Evolutionary conservation across 805 yeast genomes (phyloP).

Genomic region (Barnettozyma californica): DNA sequence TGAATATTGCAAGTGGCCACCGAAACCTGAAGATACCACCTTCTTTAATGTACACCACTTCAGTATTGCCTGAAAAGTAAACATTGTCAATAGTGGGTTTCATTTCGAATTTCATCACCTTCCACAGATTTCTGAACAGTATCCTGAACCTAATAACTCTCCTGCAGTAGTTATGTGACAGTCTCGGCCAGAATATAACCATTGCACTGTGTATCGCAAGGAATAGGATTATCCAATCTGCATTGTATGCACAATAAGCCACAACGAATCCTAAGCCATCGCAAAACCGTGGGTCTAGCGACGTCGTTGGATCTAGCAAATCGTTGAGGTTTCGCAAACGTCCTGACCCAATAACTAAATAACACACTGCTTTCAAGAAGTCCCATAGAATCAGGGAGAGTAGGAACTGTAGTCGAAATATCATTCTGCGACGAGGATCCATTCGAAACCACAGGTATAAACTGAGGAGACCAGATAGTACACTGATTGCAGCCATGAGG

Average conservation of each 20-base stretch:
- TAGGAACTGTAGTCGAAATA: neutral
- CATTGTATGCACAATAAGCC: conserved; percentile 8
- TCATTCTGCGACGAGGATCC: conserved; percentile 1
- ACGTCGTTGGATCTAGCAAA: neutral
- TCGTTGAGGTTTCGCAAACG: neutral
- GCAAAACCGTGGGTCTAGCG: conserved; percentile 10
- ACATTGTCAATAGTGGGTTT: neutral
- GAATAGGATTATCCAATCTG: conserved; percentile 16
- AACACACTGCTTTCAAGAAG: conserved; percentile 1
- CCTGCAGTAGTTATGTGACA: conserved; percentile 9
- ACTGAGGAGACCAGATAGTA: neutral
- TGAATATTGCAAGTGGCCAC: neutral
- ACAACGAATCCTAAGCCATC: conserved; percentile 19
- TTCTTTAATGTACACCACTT: conserved; percentile 13
- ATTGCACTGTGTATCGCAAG: conserved; percentile 20
- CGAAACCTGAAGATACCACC: conserved; percentile 21
- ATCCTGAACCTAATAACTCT: conserved; percentile 7
- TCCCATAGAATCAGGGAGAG: neutral
- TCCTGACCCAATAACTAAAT: neutral
- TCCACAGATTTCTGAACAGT: conserved; percentile 4
- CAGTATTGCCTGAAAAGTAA: neutral
- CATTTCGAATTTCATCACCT: neutral
- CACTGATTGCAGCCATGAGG: neutral
- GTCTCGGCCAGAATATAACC: conserved; percentile 16
- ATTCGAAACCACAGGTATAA: neutral